Base-by-base conservation (phyloP, 2,329 filamentous ascomycete species). In the Alternaria sp. region DNA sequence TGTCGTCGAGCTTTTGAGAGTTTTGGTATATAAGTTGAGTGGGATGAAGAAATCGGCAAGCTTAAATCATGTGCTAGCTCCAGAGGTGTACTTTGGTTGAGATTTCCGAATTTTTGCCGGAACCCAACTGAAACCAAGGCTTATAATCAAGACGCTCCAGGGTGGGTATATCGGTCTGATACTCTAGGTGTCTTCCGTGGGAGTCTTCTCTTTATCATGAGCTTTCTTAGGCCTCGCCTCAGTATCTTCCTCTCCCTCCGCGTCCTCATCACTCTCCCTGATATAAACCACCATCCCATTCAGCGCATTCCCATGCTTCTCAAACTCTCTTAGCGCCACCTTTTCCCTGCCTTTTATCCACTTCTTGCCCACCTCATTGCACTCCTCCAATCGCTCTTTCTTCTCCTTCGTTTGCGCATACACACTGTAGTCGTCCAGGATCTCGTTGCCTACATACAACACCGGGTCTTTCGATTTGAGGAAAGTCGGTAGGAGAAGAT, bases 391-490 rank as follows among this genome's bases (percentile, higher is more conserved):
- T 17, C 67, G 66, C n/a, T 59, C 64, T 44, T 58, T 65, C 59
- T 75, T 77, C 49, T 73, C 73, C 11, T 61, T 53, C 2, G 61
- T 69, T 50, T 70, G 73, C 40, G 73, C 74, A 53, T 65, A 77
- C 3, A 62, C 52, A 4, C 52, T 59, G 23, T 79, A 79, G 47
- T 77, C 72, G 11, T 72, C 69, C 10, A 74, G 50, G n/a, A 81
- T 72, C 46, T 79, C 75, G 56, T 80, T 81, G 12, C 78, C 79
- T 36, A 80, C 66, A 49, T 79, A 81, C 32, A 80, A 44, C 12
- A 62, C 58, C 1, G 79, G 78, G 58, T 80, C 62, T 21, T 68
- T 73, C 3, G 43, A 65, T 25, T 67, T 66, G 19, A 81, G 53
- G 47, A 80, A 78, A 0, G 68, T 49, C 0, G 77, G 75, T 1